Evolutionary conservation across 768 basidiomycete genomes (phyloP).

Genomic region (Leucosporidium creatinivorum): DNA sequence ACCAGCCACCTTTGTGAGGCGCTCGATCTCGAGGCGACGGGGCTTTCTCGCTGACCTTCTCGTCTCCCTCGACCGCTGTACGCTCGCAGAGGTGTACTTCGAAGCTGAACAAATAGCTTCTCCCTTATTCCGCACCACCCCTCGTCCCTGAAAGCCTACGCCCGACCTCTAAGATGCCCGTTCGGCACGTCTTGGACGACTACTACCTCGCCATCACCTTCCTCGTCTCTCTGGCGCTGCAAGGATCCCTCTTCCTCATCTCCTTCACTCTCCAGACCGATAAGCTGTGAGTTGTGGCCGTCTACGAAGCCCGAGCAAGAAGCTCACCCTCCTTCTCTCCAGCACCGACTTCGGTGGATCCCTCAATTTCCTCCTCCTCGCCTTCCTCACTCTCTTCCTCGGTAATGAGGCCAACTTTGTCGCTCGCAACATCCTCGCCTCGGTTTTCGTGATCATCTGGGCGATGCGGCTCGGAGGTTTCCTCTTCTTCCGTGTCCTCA

Average conservation of each 20-base stretch:
- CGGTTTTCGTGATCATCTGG: slow-evolving; percentile 61
- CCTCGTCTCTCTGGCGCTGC: slow-evolving; percentile 2
- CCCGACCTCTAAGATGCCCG: too few species aligned
- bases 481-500: slow-evolving; percentile 62
- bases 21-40: too few species aligned
- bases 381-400: slow-evolving; percentile 55
- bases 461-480: slow-evolving; percentile 59
- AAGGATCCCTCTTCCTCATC: not conserved
- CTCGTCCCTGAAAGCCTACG: too few species aligned
- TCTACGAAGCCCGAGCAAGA: not conserved
- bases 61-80: too few species aligned
- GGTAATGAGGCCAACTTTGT: slow-evolving; percentile 51
- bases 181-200: not conserved
- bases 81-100: too few species aligned
- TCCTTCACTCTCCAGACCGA: slow-evolving; percentile 10
- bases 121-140: too few species aligned
- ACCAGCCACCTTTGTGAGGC: too few species aligned
- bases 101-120: too few species aligned
- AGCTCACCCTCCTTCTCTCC: not conserved
- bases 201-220: slow-evolving; percentile 3
- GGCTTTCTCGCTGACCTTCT: too few species aligned
- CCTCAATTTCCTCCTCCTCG: slow-evolving; percentile 40
- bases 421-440: slow-evolving; percentile 51
- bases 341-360: slow-evolving; percentile 1
- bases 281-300: not conserved